Evolutionary conservation across 148 eudicot genomes (phyloP).

Genomic region (Chenopodium suecicum): DNA sequence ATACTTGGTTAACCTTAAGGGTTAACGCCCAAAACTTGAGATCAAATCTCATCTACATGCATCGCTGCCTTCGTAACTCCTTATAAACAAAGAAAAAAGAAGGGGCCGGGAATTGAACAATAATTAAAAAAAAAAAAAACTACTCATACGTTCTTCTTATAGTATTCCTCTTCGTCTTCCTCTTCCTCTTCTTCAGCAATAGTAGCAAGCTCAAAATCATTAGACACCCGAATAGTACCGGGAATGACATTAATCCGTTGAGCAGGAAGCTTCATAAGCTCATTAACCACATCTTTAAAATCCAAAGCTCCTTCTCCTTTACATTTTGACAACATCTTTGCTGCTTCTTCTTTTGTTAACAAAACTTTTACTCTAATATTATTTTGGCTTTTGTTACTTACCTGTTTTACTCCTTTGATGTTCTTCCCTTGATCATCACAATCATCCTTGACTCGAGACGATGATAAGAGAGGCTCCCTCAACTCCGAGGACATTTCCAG

Average conservation of each 20-base stretch:
- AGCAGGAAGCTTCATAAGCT: slow-evolving; percentile 41
- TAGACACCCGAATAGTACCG: not conserved
- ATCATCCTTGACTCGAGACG: not conserved
- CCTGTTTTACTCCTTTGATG: not conserved
- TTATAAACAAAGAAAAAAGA: not conserved
- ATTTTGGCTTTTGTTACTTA: not conserved
- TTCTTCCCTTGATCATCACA: not conserved
- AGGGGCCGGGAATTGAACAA: not conserved
- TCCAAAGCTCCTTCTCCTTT: slow-evolving; percentile 41
- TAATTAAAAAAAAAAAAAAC: not conserved
- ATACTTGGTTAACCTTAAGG: not conserved
- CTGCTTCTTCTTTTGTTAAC: slow-evolving; percentile 58
- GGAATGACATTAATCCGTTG: slow-evolving; percentile 32
- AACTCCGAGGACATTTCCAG: not conserved
- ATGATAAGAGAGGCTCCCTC: slow-evolving; percentile 11
- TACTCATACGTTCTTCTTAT: not conserved
- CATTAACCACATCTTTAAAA: slow-evolving; percentile 43
- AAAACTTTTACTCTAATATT: slow-evolving; percentile 39
- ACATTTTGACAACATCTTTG: slow-evolving; percentile 37
- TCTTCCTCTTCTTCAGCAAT: slow-evolving; percentile 22
- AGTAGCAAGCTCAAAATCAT: slow-evolving; percentile 7
- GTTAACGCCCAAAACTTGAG: not conserved
- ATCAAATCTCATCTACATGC: not conserved
- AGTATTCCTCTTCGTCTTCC: not conserved
- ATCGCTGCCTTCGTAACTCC: not conserved